A percentile compares a stretch with the other conserved stretches of the same genome.
phyloP scores from a whole-genome alignment of 768 basidiomycete genomes.

The Tulasnella sp. region DNA sequence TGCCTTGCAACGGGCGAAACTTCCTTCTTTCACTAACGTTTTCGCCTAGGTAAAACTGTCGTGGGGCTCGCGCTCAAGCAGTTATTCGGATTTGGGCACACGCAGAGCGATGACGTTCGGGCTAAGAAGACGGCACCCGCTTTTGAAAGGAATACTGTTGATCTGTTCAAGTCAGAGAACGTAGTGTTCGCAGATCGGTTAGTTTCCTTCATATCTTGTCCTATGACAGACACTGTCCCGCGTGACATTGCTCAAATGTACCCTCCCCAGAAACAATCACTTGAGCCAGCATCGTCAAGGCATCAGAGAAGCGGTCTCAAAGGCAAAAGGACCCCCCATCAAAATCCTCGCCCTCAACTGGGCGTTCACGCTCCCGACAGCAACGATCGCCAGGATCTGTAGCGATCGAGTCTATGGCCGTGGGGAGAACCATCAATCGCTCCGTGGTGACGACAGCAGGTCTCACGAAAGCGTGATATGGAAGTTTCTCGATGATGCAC shows the following conservation, averaged over 20 bases:
- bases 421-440: slow-evolving; percentile 74
- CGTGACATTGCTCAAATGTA: too few relatives aligned
- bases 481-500: slow-evolving; percentile 56
- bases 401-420: slow-evolving; percentile 60
- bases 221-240: not conserved
- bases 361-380: slow-evolving; percentile 43
- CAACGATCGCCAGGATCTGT: slow-evolving; percentile 61
- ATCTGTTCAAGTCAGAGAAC: slow-evolving; percentile 47
- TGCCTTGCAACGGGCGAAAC: not conserved
- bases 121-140: slow-evolving; percentile 57
- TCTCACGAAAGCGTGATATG: slow-evolving; percentile 73
- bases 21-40: not conserved
- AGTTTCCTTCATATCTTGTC: slow-evolving; percentile 23
- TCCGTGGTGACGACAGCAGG: slow-evolving; percentile 47
- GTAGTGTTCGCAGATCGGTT: slow-evolving; percentile 93
- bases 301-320: slow-evolving; percentile 43
- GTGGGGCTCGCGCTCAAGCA: slow-evolving; percentile 66
- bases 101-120: slow-evolving; percentile 83
- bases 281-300: slow-evolving; percentile 62
- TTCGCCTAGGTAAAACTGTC: slow-evolving; percentile 68
- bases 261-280: slow-evolving; percentile 82
- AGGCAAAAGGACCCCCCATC: slow-evolving; percentile 35
- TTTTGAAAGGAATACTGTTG: slow-evolving; percentile 63
- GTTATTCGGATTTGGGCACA: slow-evolving; percentile 81
- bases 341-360: slow-evolving; percentile 77